phyloP scores from a whole-genome alignment of 768 basidiomycete species.

The Serendipita sp. region DNA sequence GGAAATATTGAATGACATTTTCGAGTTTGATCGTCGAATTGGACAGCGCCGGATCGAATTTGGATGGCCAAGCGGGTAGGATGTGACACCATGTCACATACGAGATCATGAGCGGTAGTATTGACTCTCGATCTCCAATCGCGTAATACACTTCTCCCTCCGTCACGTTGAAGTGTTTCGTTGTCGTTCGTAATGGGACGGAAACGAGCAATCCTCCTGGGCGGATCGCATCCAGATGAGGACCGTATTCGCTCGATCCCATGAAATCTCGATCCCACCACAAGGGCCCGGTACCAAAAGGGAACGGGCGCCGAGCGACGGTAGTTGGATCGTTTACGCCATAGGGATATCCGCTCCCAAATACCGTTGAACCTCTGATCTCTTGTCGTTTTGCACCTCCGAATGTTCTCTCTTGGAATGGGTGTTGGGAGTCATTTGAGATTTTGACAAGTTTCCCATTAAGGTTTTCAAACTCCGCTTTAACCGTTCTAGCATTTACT shows the following conservation, averaged over 20 bases:
- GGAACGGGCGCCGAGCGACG: not conserved
- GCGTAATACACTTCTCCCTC: not conserved
- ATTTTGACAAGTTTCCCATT: not conserved
- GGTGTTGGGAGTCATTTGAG: not conserved
- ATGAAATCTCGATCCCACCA: not conserved
- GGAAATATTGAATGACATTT: conserved; percentile 9
- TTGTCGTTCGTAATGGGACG: not conserved
- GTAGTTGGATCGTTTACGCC: not conserved
- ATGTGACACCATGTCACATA: not conserved
- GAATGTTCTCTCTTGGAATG: not conserved
- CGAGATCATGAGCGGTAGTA: not conserved
- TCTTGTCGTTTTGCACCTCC: not conserved
- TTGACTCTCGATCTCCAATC: not conserved
- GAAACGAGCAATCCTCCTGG: not conserved
- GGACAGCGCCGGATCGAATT: not conserved
- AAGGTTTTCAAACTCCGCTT: too few relatives aligned
- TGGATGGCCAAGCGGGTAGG: not conserved
- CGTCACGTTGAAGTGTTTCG: not conserved
- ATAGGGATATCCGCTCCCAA: conserved; percentile 3
- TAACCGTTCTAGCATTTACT: too few relatives aligned
- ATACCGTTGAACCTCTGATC: not conserved
- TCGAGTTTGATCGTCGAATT: not conserved
- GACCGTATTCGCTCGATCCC: not conserved
- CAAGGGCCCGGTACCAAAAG: not conserved
- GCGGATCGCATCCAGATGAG: not conserved